Conservation (phyloP, 257 asterid species). For the Cynanchum wilfordii region DNA sequence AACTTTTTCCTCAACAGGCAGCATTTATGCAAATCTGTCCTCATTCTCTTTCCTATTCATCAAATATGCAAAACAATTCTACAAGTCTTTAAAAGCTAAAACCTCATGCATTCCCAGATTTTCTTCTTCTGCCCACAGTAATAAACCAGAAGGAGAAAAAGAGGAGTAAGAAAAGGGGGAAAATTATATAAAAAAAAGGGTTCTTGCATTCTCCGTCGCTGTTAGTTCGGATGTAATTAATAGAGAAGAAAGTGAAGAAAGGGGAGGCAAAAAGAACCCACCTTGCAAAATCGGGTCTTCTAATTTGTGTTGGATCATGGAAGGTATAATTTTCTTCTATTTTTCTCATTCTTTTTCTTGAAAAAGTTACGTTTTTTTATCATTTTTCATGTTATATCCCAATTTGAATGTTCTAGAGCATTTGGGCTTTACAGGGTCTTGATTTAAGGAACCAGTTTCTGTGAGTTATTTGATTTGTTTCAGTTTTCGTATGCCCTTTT, state of each 20-base stretch:
- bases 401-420: background rate
- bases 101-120: conserved; percentile 9
- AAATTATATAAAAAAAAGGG: background rate
- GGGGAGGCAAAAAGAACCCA: background rate
- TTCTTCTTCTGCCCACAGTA: background rate
- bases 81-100: conserved; percentile 5
- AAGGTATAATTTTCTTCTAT: background rate
- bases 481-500: too few species aligned
- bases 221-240: background rate
- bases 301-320: conserved; percentile 8
- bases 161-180: background rate
- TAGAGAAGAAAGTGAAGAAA: background rate
- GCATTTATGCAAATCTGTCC: conserved; percentile 1
- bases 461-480: background rate
- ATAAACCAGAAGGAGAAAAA: background rate
- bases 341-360: background rate
- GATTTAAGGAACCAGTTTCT: background rate
- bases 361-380: background rate
- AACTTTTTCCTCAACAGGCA: background rate
- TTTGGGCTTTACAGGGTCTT: background rate
- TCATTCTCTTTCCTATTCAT: background rate
- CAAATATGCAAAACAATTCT: conserved; percentile 4
- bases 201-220: conserved; percentile 9
- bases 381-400: background rate
- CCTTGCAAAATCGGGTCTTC: background rate